Evolutionary conservation across 345 rosid genomes (phyloP).

Genomic region (Eucalyptus guilfoylei): DNA sequence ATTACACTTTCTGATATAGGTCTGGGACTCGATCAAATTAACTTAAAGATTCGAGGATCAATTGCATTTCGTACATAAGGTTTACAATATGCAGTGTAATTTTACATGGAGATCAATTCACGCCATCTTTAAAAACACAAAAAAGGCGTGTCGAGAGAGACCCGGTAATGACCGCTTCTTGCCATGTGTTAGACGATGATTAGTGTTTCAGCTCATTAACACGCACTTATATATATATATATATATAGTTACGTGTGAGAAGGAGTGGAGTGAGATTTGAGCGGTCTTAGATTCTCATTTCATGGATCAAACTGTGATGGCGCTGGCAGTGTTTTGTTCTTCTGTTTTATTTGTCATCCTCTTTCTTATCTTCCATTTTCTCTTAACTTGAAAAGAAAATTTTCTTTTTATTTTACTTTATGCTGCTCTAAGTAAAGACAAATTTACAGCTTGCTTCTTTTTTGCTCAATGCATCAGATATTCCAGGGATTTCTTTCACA

Average conservation of each 20-base stretch:
- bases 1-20: neutral
- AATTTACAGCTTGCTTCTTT: neutral
- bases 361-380: neutral
- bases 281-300: neutral
- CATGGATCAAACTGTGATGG: neutral
- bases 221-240: accelerated
- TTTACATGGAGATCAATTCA: too few relatives aligned
- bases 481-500: neutral
- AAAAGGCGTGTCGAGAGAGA: too few relatives aligned
- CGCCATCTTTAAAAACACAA: too few relatives aligned
- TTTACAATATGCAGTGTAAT: too few relatives aligned
- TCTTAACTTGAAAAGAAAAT: neutral
- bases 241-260: neutral
- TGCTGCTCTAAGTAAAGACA: neutral
- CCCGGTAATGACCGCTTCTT: too few relatives aligned
- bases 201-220: neutral
- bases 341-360: neutral
- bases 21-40: neutral
- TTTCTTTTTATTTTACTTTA: neutral
- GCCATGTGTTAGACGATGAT: too few relatives aligned
- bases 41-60: neutral
- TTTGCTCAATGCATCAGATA: neutral
- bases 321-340: neutral
- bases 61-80: neutral
- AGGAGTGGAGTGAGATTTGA: neutral